Conservation (phyloP, 108 stramenopile species). For the Pseudonitzschia multiseries region DNA sequence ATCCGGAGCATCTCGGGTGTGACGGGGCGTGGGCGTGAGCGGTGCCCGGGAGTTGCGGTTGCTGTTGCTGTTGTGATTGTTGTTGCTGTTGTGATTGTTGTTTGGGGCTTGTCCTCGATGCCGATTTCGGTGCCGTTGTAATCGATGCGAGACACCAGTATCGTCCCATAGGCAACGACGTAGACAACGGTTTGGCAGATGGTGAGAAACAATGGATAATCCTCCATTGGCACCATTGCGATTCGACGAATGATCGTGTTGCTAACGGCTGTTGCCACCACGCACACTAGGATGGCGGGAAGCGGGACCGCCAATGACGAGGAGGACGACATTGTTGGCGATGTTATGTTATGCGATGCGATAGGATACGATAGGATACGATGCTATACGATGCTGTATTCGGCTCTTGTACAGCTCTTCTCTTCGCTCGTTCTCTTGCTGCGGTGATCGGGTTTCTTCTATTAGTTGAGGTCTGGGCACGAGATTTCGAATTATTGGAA, state of each 20-base stretch:
- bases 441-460: no score
- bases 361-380: no score
- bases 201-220: constrained; percentile 14
- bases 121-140: neutral
- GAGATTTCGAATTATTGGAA: no score
- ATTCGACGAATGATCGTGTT: constrained; percentile 24
- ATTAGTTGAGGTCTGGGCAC: no score
- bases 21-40: constrained; percentile 13
- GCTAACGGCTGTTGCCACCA: constrained; percentile 19
- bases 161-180: neutral
- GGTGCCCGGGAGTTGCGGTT: no score
- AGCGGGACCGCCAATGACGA: neutral
- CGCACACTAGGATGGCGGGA: neutral
- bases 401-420: no score
- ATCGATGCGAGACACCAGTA: neutral
- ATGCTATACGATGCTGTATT: no score
- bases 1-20: constrained; percentile 17
- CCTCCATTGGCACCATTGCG: constrained; percentile 19
- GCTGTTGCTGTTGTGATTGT: neutral
- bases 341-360: neutral
- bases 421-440: no score
- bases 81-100: neutral
- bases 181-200: constrained; percentile 14
- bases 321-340: neutral
- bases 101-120: neutral